These are phyloP conservation scores for Mycena maculata DNA, from an alignment of 768 basidiomycete genomes.

Conservation along the genomic window DNA sequence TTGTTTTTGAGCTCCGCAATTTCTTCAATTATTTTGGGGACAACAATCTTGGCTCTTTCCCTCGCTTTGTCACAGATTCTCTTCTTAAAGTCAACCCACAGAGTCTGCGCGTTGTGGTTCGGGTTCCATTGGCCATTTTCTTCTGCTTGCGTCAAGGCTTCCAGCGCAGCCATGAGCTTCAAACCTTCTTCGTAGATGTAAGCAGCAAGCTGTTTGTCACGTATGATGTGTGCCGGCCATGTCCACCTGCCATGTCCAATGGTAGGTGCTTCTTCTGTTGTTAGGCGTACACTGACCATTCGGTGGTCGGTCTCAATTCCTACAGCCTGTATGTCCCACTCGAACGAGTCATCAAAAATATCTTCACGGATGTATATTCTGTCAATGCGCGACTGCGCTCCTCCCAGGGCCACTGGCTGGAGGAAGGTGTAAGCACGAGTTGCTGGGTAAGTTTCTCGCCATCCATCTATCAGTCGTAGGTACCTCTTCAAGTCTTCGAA, in stretches of 20 bases:
- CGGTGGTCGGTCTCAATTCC: background rate
- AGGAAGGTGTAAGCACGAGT: conserved; percentile 42
- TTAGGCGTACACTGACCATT: background rate
- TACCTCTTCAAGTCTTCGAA: background rate
- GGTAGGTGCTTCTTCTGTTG: background rate
- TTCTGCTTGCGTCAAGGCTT: background rate
- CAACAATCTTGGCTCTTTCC: no score
- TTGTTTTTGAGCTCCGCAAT: no score
- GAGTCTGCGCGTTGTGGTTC: background rate
- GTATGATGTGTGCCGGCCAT: conserved; percentile 36
- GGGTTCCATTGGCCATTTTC: no score
- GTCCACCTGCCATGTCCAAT: background rate
- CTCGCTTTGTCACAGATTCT: no score
- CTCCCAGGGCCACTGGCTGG: conserved; percentile 5
- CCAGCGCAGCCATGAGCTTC: no score
- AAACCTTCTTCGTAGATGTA: background rate
- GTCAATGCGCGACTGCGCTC: conserved; percentile 48
- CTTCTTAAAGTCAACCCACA: no score
- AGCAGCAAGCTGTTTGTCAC: conserved; percentile 24
- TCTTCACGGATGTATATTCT: conserved; percentile 44
- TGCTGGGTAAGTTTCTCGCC: background rate
- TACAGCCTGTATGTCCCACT: conserved; percentile 41
- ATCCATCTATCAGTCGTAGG: background rate
- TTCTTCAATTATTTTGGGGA: no score
- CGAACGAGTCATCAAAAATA: conserved; percentile 10